Base-by-base conservation (phyloP, 805 yeast genomes). In the Candida pseudofarinosa region DNA sequence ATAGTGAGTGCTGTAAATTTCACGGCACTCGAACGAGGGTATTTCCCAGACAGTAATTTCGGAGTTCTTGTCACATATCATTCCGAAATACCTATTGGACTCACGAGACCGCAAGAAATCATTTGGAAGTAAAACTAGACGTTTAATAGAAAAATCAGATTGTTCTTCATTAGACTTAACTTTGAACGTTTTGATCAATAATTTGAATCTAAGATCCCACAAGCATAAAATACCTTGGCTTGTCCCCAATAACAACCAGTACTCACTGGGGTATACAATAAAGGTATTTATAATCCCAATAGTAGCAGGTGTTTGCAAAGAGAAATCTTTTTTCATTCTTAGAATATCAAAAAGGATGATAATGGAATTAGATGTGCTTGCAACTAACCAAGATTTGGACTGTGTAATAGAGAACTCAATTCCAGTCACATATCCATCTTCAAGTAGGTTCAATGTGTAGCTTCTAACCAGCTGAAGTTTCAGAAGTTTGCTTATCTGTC, bases 221-320 rank as follows among this genome's bases (percentile, higher is more conserved):
- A 91, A 62, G 48, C 80, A 81, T 23, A 93, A 56, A 0, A 83
- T 65, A 1, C 97, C 97, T 33, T 74, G 76, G 0, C 77, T 65
- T 0, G 97, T 87, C 0, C 97, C 97, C 2, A 84, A 56, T 6
- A 87, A 58, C 1, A 87, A 57, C 88, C 96, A 88, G 4, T 75
- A 65, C 19, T 68, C 62, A 13, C 70, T 63, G 0, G 64, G 59
- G 41, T 83, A 85, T 17, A 85, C 61, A 1, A 78, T 71, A 53
- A 88, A 77, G 14, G 83, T 63, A 0, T 81, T 74, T 0, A 83
- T 76, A 2, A 77, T 63, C 0, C 98, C 99, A 63, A 81, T 83
- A 1, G 73, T 62, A 0, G 77, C 67, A 3, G 85, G 82, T 46
- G 77, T 82, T 37, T 73, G 73, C 16, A 87, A 51, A 1, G 49